Evolutionary conservation across 305 asterid genomes (phyloP).

Genomic region (Plantago coronopus): DNA sequence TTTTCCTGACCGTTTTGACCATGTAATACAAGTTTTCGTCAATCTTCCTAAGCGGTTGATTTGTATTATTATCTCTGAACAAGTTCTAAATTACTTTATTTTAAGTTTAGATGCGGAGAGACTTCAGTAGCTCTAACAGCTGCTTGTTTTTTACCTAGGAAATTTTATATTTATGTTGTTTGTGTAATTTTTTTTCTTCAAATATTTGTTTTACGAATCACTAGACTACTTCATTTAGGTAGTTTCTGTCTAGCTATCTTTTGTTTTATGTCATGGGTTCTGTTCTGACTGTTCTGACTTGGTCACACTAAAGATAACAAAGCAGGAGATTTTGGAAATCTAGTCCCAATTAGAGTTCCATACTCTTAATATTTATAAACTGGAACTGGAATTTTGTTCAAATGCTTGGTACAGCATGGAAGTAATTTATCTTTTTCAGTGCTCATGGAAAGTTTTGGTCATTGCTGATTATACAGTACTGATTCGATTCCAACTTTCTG

Average conservation of each 20-base stretch:
- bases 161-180: background rate
- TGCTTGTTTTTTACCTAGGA: background rate
- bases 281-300: background rate
- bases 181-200: background rate
- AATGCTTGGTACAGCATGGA: background rate
- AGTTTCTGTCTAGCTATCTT: background rate
- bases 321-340: background rate
- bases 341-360: too few relatives aligned
- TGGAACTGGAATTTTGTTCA: too few relatives aligned
- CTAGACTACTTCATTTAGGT: background rate
- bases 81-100: background rate
- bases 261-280: background rate
- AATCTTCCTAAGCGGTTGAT: too few relatives aligned
- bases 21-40: too few relatives aligned
- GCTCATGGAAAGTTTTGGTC: background rate
- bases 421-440: background rate
- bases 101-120: background rate
- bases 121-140: too few relatives aligned
- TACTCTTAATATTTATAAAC: too few relatives aligned
- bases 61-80: background rate
- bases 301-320: background rate
- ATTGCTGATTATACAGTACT: background rate
- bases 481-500: conserved; percentile 1
- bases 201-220: too few relatives aligned
- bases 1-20: too few relatives aligned